Evolutionary conservation across 139 green algal species (phyloP).

Genomic region (Edaphochlamys debaryana): DNA sequence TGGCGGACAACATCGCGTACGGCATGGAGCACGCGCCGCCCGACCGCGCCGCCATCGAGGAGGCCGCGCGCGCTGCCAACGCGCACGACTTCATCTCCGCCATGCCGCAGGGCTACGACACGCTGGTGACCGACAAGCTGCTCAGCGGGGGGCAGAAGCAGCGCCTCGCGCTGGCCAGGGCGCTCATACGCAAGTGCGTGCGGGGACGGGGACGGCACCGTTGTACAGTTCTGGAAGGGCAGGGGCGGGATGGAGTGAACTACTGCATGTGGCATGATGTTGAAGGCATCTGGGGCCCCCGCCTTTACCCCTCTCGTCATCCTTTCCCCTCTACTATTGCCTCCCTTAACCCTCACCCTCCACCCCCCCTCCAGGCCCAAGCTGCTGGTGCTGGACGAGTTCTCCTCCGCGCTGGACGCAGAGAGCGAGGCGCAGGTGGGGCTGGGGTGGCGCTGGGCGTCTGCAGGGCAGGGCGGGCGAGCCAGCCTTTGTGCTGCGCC

Average conservation of each 20-base stretch:
- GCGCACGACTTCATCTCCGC: conserved; percentile 89
- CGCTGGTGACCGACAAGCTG: conserved; percentile 55
- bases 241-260: too few species aligned
- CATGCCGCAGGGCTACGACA: conserved; percentile 65
- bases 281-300: too few species aligned
- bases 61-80: conserved; percentile 79
- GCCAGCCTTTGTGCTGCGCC: neutral
- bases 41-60: conserved; percentile 68
- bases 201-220: too few species aligned
- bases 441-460: too few species aligned
- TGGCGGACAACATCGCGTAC: conserved; percentile 84
- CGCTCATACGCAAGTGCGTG: conserved; percentile 57
- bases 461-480: too few species aligned
- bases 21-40: conserved; percentile 48
- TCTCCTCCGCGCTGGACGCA: conserved; percentile 49
- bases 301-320: too few species aligned
- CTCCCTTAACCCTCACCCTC: too few species aligned
- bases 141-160: conserved; percentile 80
- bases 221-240: too few species aligned
- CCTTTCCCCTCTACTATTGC: too few species aligned
- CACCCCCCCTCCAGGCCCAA: conserved; percentile 37
- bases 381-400: conserved; percentile 80
- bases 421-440: conserved; percentile 49
- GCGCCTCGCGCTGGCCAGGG: conserved; percentile 71
- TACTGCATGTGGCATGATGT: too few species aligned